Base-by-base conservation (phyloP, 371 early-diverging fungal species). In the Circinella minor region DNA sequence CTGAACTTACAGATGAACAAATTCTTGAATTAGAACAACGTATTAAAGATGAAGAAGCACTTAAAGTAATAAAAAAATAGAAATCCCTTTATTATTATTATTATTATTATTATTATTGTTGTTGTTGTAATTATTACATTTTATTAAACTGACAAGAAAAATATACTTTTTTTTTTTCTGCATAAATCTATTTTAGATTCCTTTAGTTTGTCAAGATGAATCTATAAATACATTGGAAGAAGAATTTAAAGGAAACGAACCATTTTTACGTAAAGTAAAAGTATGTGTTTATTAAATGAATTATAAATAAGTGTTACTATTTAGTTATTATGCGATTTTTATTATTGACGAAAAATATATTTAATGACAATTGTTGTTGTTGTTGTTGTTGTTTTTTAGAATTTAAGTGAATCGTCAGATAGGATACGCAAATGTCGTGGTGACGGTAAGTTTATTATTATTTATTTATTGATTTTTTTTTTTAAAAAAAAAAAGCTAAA, bases 391-490 rank as follows among this genome's bases (percentile, higher is more conserved):
- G 2, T 43, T 20, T 34, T 18, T 57, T 57, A 91, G 91, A 88
- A 88, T 65, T 66, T 91, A 38, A 71, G 78, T 34, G 74, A 79
- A 27, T 69, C 77, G 7, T 83, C 88, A 70, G 77, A 81, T 61
- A 79, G 77, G 65, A 86, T 90, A 67, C 80, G 92, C 61, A 78
- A 84, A 61, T 90, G 89, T 69, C 85, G 92, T 60, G 92, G 92
- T 13, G 92, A 91, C 80, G 92, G 91, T 88, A 84, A 74, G 75
- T 48, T 43, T 43, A 9, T 43, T 43, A 9, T 43, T 2, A 43
- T 43, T 43, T 43, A 9, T 43, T 43, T 43, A 9, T 43, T 43
- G 8, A 34, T 57, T 57, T 34, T 55, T 36, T 18, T 55, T 34
- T 9, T 27, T 18, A 55, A n/a, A 20, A 34, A 34, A 34, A 57